Conservation (phyloP, 2,329 filamentous ascomycete genomes). For the Fusarium luffae region DNA sequence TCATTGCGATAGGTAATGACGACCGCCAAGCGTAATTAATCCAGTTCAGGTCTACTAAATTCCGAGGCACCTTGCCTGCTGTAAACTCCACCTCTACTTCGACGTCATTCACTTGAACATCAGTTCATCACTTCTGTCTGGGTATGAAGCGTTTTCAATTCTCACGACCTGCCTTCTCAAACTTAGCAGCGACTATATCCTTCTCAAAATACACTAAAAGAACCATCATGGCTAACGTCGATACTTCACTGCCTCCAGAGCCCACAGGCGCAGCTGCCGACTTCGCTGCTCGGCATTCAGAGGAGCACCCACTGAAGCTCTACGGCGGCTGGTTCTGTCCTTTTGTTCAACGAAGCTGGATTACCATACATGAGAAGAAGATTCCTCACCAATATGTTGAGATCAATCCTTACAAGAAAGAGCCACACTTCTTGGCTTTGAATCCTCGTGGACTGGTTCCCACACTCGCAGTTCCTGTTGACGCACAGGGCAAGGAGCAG, state of each 20-base stretch:
- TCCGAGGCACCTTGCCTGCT: background rate
- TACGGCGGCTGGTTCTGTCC: constrained; percentile 82
- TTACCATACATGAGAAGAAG: constrained; percentile 77
- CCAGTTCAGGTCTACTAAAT: background rate
- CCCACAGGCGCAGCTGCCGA: constrained; percentile 62
- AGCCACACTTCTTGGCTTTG: constrained; percentile 71
- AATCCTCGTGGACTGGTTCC: constrained; percentile 83
- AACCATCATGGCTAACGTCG: constrained; percentile 56
- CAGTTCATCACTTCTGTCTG: background rate
- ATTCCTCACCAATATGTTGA: constrained; percentile 81
- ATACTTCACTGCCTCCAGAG: constrained; percentile 60
- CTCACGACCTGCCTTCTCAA: background rate
- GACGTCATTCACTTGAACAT: constrained; percentile 31
- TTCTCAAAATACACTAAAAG: background rate
- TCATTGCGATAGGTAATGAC: background rate
- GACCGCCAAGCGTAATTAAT: background rate
- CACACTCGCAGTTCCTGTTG: constrained; percentile 66
- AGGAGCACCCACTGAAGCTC: constrained; percentile 68
- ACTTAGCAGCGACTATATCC: background rate
- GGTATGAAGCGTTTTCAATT: background rate
- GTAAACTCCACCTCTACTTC: constrained; percentile 26
- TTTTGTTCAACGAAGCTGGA: constrained; percentile 77
- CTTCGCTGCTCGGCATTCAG: constrained; percentile 58
- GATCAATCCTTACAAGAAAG: constrained; percentile 83
- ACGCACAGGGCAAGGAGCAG: constrained; percentile 45